Evolutionary conservation across 345 rosid genomes (phyloP).

Genomic region (Lepidium aucheri): DNA sequence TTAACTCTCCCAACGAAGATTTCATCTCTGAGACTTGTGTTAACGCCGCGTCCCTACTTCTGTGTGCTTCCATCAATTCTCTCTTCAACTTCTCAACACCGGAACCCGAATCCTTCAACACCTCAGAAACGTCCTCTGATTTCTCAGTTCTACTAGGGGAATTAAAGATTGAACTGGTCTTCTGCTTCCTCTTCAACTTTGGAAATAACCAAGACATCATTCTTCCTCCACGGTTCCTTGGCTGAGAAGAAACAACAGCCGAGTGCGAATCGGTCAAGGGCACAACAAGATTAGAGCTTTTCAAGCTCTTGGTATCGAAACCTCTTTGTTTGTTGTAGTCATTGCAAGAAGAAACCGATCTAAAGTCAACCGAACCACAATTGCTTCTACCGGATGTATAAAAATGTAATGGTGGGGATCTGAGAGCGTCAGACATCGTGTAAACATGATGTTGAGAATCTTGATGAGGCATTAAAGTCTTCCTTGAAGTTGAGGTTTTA

Average conservation of each 20-base stretch:
- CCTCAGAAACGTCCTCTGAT: conserved; percentile 70
- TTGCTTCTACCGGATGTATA: conserved; percentile 25
- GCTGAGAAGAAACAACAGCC: conserved; percentile 43
- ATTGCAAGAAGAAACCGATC: conserved; percentile 64
- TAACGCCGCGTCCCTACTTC: conserved; percentile 65
- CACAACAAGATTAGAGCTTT: conserved; percentile 59
- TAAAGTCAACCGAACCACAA: conserved; percentile 55
- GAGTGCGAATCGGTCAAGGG: conserved; percentile 72
- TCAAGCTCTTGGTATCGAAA: conserved; percentile 37
- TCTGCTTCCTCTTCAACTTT: conserved; percentile 63
- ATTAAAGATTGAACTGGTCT: conserved; percentile 24
- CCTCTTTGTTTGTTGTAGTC: conserved; percentile 55
- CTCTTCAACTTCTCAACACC: conserved; percentile 66
- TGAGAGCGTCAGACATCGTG: conserved; percentile 45
- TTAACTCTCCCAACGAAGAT: conserved; percentile 63
- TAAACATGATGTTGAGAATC: conserved; percentile 35
- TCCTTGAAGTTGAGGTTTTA: conserved; percentile 48
- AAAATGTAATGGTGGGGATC: conserved; percentile 24
- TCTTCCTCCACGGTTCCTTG: conserved; percentile 43
- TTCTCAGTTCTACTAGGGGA: conserved; percentile 59
- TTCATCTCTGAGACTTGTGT: conserved; percentile 71
- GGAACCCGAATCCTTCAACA: conserved; percentile 46
- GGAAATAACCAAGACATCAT: conserved; percentile 83
- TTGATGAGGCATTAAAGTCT: conserved; percentile 32
- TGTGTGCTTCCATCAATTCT: conserved; percentile 66